A percentile compares a stretch with the other conserved stretches of the same genome.
Conservation (phyloP, 805 yeast genomes). For the Pichia scutulata region DNA sequence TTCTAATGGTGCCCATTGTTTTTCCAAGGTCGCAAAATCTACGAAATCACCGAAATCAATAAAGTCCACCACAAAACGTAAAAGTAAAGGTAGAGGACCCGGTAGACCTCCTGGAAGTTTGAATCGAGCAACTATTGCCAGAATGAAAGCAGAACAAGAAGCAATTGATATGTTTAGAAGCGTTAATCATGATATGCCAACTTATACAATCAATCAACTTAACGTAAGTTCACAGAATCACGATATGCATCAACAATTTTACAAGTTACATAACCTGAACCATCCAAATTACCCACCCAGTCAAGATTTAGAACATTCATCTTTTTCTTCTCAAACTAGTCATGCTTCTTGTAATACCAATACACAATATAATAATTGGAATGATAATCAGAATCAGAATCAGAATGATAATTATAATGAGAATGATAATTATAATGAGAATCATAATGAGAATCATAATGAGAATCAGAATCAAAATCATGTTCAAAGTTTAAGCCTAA, state of each 20-base stretch:
- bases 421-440: background rate
- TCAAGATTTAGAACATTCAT: background rate
- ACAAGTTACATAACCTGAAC: background rate
- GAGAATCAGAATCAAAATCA: background rate
- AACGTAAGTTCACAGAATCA: no score
- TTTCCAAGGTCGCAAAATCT: background rate
- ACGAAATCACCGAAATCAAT: background rate
- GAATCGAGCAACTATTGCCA: conserved; percentile 6
- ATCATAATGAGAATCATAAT: no score
- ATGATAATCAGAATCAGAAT: background rate
- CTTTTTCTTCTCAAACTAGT: background rate
- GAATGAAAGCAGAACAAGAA: conserved; percentile 9
- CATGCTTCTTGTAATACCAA: background rate
- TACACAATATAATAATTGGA: background rate
- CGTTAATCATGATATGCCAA: conserved; percentile 5
- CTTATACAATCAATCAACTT: background rate
- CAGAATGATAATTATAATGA: background rate
- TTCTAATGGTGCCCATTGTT: background rate
- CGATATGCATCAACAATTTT: background rate
- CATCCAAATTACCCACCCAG: background rate
- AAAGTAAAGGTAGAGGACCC: conserved; percentile 1
- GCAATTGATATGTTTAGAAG: conserved; percentile 6
- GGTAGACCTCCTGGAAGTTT: conserved; percentile 10
- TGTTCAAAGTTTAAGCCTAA: background rate
- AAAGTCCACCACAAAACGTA: background rate